Base-by-base conservation (phyloP, 257 asterid genomes). In the Echium plantagineum region DNA sequence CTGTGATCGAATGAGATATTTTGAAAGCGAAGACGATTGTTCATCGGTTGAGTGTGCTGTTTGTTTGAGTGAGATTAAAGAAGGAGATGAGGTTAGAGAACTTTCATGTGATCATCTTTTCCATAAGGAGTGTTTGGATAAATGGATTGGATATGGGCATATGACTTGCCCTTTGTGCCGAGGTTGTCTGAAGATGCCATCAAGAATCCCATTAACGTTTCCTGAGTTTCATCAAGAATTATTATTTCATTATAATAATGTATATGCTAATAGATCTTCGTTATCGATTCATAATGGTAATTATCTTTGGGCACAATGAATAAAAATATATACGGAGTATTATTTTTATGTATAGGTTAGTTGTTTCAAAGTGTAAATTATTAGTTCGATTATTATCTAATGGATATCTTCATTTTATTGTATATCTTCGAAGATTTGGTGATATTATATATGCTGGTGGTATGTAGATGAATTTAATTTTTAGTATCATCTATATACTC, bases 31-130 rank as follows among this genome's bases (percentile, higher is more conserved):
- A n/a, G 72, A 5, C 15, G 28, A 12, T 13, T 21, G 16, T 12
- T 66, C n/a, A 32, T 59, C 24, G 3, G 21, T 2, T 1, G 62
- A 59, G 30, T 60, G 67, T 19, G 16, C 68, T 21, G 60, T 70
- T 15, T 65, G 71, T 59, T 65, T 72, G 13, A 54, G 67, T 49
- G 52, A 62, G 56, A 65, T 65, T 32, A 75, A 71, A 31, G 67
- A 65, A 68, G 70, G 74, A n/a, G 65, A 58, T 21, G 77, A 71
- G 55, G 55, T 71, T 56, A 54, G 69, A 53, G 80, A 75, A 52
- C 56, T 75, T 28, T 68, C 47, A 9, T 75, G 80, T 65, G 62
- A 65, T 48, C 80, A 75, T 57, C 15, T 67, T 48, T 75, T 75
- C 35, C 80, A 71, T 20, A 58, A 54, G 63, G 74, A 31, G 49